Evolutionary conservation across 805 yeast genomes (phyloP).

Genomic region (Hanseniaspora meyeri): DNA sequence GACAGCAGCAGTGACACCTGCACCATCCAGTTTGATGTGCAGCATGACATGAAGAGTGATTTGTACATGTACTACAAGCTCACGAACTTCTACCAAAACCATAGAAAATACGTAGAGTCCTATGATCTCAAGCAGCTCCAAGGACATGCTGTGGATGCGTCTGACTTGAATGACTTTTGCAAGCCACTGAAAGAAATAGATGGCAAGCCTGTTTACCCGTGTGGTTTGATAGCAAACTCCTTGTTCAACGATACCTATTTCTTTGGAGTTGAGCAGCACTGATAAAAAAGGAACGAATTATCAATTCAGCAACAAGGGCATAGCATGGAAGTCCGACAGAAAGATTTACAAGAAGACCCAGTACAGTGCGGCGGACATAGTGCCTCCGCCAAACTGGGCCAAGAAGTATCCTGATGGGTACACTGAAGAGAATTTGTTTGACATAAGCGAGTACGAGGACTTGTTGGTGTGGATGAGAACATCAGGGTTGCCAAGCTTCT

Average conservation of each 20-base stretch:
- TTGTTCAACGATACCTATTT: conserved; percentile 65
- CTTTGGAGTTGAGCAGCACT: conserved; percentile 33
- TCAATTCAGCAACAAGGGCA: conserved; percentile 40
- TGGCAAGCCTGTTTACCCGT: conserved; percentile 49
- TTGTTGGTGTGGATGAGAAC: conserved; percentile 86
- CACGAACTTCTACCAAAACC: conserved; percentile 88
- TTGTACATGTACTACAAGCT: conserved; percentile 69
- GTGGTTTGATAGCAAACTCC: conserved; percentile 75
- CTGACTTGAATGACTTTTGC: conserved; percentile 35
- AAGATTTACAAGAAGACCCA: conserved; percentile 51
- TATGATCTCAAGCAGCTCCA: conserved; percentile 68
- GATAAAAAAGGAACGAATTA: conserved; percentile 25
- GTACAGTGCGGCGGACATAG: conserved; percentile 48
- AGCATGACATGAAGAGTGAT: conserved; percentile 57
- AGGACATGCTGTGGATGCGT: conserved; percentile 54
- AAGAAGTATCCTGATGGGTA: conserved; percentile 63
- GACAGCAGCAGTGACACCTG: conserved; percentile 41
- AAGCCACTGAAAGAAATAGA: conserved; percentile 26
- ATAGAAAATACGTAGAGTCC: conserved; percentile 81
- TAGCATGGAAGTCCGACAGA: conserved; percentile 62
- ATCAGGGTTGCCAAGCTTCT: conserved; percentile 81
- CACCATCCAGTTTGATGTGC: conserved; percentile 56
- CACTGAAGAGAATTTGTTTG: conserved; percentile 56
- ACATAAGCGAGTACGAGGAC: conserved; percentile 52
- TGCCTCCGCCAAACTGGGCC: conserved; percentile 77